A percentile compares a stretch with the other conserved stretches of the same genome.
Conservation (phyloP, 2,329 filamentous ascomycete genomes). For the Claviceps pusilla region DNA sequence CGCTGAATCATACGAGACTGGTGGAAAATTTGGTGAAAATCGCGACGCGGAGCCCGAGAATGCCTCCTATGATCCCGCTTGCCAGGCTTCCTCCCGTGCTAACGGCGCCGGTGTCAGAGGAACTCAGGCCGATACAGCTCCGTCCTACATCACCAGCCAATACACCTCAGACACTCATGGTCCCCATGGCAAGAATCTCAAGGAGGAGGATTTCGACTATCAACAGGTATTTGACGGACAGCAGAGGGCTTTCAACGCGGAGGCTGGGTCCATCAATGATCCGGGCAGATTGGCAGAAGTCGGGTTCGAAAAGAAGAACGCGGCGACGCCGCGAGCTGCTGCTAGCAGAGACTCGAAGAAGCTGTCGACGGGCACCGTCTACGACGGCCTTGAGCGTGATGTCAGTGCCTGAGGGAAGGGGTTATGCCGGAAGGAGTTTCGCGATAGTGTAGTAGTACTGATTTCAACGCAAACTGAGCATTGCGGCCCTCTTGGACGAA, state of each 20-base stretch:
- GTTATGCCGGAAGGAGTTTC: neutral
- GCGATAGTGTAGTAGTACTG: neutral
- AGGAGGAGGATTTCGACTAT: conserved; percentile 22
- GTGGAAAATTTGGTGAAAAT: conserved; percentile 49
- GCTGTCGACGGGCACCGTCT: conserved; percentile 14
- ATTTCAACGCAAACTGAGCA: too few relatives aligned
- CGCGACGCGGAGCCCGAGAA: conserved; percentile 25
- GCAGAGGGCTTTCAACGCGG: conserved; percentile 24
- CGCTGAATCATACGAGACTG: conserved; percentile 48
- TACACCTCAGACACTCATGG: conserved; percentile 16
- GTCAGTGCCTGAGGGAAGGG: neutral
- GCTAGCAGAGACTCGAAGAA: conserved; percentile 13
- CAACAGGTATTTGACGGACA: conserved; percentile 20
- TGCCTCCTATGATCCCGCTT: conserved; percentile 8
- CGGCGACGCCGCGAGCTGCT: conserved; percentile 10
- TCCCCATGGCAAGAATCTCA: conserved; percentile 29
- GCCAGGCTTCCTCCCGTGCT: conserved; percentile 26
- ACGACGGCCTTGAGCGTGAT: conserved; percentile 15
- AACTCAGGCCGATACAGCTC: conserved; percentile 16
- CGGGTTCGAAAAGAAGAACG: conserved; percentile 20
- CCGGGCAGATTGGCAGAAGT: conserved; percentile 30
- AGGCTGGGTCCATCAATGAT: conserved; percentile 33
- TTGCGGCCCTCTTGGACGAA: too few relatives aligned
- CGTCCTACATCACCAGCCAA: conserved; percentile 23
- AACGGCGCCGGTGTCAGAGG: conserved; percentile 3